These are phyloP conservation scores for Myxozyma geophila DNA, from an alignment of 805 yeast species.

Conservation along the genomic window DNA sequence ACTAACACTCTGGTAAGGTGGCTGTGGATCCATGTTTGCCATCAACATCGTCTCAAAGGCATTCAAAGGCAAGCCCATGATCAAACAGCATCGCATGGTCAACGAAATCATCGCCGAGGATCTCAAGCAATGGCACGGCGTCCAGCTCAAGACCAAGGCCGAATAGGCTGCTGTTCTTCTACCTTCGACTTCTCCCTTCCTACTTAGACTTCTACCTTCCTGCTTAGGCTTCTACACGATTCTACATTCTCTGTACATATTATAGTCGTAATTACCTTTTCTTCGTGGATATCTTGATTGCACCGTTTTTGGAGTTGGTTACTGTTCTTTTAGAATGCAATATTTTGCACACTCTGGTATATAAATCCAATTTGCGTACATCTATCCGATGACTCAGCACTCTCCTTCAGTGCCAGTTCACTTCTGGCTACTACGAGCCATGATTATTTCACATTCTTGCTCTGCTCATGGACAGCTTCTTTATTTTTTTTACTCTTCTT, in stretches of 20 bases:
- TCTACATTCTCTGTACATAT: background rate
- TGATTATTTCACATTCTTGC: background rate
- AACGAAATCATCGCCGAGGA: slow-evolving; percentile 82
- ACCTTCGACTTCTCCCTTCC: background rate
- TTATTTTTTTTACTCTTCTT: too few relatives aligned
- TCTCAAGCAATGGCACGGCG: slow-evolving; percentile 90
- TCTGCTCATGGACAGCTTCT: too few relatives aligned
- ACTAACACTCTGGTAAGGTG: slow-evolving; percentile 47
- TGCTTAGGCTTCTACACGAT: background rate
- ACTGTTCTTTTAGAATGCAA: background rate
- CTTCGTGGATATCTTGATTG: background rate
- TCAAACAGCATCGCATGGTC: slow-evolving; percentile 91
- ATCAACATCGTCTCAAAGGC: slow-evolving; percentile 71
- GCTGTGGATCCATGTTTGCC: slow-evolving; percentile 98
- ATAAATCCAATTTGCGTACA: background rate
- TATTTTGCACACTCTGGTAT: background rate
- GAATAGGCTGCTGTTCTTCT: background rate
- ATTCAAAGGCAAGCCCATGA: slow-evolving; percentile 80
- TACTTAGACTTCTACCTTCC: background rate
- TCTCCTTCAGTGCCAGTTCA: background rate
- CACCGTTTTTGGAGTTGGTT: slow-evolving; percentile 2
- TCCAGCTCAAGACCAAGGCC: slow-evolving; percentile 78
- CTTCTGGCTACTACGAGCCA: background rate
- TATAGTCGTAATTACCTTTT: background rate
- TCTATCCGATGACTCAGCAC: background rate